A percentile compares a stretch with the other conserved stretches of the same genome.
Evolutionary conservation across 2,329 filamentous ascomycete species (phyloP).

Genomic region (Cladosporium cucumerinum): DNA sequence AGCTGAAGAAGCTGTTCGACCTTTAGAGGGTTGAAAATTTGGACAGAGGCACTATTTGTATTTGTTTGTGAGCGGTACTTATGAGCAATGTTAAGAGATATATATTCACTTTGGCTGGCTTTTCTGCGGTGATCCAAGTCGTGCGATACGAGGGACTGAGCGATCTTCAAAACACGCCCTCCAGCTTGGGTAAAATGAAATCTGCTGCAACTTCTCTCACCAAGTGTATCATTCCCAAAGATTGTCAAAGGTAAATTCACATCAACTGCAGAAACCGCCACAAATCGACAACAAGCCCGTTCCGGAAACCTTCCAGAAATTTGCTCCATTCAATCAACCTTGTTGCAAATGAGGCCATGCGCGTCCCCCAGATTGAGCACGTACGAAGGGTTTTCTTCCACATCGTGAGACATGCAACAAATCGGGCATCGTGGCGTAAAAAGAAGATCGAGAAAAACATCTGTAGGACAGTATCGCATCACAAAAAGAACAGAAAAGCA

Average conservation of each 20-base stretch:
- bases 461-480: too few relatives aligned
- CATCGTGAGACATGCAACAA: not conserved
- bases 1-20: conserved; percentile 68
- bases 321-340: not conserved
- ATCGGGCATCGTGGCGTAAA: too few relatives aligned
- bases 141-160: not conserved
- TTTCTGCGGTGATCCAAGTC: not conserved
- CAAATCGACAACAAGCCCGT: too few relatives aligned
- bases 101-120: not conserved
- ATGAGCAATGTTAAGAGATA: conserved; percentile 4
- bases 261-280: too few relatives aligned
- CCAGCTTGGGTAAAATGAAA: not conserved
- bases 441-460: too few relatives aligned
- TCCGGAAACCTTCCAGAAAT: too few relatives aligned
- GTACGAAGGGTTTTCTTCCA: not conserved
- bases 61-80: conserved; percentile 5
- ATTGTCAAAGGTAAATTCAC: not conserved
- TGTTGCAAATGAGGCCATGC: not conserved
- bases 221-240: not conserved
- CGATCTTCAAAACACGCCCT: not conserved
- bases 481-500: too few relatives aligned
- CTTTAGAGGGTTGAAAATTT: conserved; percentile 23
- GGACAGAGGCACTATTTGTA: not conserved
- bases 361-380: not conserved
- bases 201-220: not conserved